phyloP scores from a whole-genome alignment of 106 monocot genomes.

The Acorus calamus region DNA sequence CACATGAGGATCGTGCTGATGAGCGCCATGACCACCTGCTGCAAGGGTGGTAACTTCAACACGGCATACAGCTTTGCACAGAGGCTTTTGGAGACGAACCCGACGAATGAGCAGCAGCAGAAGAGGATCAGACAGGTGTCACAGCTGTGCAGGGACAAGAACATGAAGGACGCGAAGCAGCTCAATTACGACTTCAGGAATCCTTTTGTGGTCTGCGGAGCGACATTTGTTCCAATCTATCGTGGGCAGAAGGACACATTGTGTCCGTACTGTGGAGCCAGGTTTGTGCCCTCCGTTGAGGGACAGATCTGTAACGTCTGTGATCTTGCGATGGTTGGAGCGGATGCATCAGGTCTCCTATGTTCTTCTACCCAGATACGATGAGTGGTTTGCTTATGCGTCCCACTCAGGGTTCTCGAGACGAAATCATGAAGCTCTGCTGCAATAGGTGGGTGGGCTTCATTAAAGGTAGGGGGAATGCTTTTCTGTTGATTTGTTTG shows the following conservation, averaged over 20 bases:
- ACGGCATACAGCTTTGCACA: constrained; percentile 76
- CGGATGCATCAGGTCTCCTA: constrained; percentile 73
- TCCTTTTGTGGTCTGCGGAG: constrained; percentile 81
- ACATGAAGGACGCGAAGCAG: constrained; percentile 26
- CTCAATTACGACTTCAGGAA: constrained; percentile 78
- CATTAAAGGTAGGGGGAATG: no score
- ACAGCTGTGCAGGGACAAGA: constrained; percentile 40
- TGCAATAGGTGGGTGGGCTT: no score
- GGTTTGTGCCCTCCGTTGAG: constrained; percentile 54
- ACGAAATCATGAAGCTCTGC: no score
- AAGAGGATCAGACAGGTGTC: constrained; percentile 58
- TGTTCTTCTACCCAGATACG: constrained; percentile 60
- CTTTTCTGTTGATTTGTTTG: no score
- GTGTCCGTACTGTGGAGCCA: constrained; percentile 68
- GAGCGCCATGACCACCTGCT: constrained; percentile 70
- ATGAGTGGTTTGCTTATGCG: neutral
- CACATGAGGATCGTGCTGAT: constrained; percentile 61
- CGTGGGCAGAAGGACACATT: constrained; percentile 78
- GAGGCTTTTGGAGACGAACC: constrained; percentile 67
- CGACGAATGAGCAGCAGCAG: constrained; percentile 34
- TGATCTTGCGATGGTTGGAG: constrained; percentile 74
- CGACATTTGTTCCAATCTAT: constrained; percentile 78
- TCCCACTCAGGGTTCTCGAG: no score
- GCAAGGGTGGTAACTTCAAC: constrained; percentile 46
- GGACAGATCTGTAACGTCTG: constrained; percentile 66